Conservation (phyloP, 2,329 filamentous ascomycete species). For the Neopestalotiopsis rosae region DNA sequence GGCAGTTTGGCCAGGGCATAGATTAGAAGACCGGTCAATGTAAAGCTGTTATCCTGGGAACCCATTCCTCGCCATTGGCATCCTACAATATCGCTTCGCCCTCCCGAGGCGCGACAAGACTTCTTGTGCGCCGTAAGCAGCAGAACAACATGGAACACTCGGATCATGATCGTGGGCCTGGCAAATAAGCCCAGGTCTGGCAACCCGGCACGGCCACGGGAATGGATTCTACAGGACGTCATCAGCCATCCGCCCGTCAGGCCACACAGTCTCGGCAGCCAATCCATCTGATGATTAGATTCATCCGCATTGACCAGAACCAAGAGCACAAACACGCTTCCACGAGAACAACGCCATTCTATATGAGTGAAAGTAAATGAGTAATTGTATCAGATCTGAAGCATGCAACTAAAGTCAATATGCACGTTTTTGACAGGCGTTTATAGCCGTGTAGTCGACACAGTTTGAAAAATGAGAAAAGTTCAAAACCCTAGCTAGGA, state of each 20-base stretch:
- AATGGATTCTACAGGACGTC: slow-evolving; percentile 3
- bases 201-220: neutral
- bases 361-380: neutral
- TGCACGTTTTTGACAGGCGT: neutral
- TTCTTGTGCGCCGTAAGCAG: slow-evolving; percentile 6
- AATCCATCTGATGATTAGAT: neutral
- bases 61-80: neutral
- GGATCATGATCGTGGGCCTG: neutral
- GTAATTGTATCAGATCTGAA: neutral
- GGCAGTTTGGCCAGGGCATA: neutral
- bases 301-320: neutral
- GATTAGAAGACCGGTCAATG: neutral
- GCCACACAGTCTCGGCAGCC: neutral
- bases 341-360: neutral
- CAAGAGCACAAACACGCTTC: neutral
- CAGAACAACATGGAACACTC: neutral
- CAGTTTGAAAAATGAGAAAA: too few relatives aligned
- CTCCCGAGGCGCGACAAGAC: neutral
- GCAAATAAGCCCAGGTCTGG: neutral
- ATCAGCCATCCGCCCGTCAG: slow-evolving; percentile 1
- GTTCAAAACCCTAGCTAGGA: too few relatives aligned
- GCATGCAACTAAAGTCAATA: neutral
- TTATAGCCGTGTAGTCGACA: too few relatives aligned
- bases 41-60: neutral
- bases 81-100: slow-evolving; percentile 10